Percentiles rank a stretch among this genome's conserved stretches.
Conservation (phyloP, 2,329 filamentous ascomycete species). For the Colletotrichum cuscutae region DNA sequence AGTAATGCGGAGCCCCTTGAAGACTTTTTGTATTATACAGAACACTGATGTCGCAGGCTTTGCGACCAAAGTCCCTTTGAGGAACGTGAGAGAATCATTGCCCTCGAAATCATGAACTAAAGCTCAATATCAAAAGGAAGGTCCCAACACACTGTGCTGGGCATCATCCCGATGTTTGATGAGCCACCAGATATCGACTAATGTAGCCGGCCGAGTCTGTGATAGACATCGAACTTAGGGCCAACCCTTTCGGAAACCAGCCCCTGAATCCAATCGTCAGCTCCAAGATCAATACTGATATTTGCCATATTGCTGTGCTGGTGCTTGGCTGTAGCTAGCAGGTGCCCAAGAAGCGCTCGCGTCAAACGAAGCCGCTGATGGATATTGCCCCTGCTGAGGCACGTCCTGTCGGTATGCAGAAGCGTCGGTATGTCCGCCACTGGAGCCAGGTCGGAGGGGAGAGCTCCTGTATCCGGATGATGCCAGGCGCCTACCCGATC, state of each 20-base stretch:
- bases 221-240: background rate
- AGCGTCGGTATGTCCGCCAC: conserved; percentile 52
- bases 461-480: conserved; percentile 61
- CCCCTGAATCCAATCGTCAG: conserved; percentile 25
- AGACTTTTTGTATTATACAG: conserved; percentile 29
- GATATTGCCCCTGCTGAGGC: conserved; percentile 17
- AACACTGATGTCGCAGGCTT: background rate
- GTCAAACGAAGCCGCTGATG: conserved; percentile 6
- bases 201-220: background rate
- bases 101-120: background rate
- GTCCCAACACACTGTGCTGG: background rate
- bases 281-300: conserved; percentile 44
- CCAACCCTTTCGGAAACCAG: conserved; percentile 29
- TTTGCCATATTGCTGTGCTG: conserved; percentile 48
- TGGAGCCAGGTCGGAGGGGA: conserved; percentile 60
- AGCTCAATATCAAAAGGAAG: background rate
- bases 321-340: conserved; percentile 44
- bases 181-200: background rate
- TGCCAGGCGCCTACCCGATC: conserved; percentile 47
- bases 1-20: conserved; percentile 15
- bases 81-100: background rate
- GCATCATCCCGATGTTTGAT: background rate
- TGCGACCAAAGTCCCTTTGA: background rate
- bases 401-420: conserved; percentile 42
- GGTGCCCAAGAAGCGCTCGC: conserved; percentile 43